Base-by-base conservation (phyloP, 805 yeast genomes). In the Blastobotrys peoriensis region DNA sequence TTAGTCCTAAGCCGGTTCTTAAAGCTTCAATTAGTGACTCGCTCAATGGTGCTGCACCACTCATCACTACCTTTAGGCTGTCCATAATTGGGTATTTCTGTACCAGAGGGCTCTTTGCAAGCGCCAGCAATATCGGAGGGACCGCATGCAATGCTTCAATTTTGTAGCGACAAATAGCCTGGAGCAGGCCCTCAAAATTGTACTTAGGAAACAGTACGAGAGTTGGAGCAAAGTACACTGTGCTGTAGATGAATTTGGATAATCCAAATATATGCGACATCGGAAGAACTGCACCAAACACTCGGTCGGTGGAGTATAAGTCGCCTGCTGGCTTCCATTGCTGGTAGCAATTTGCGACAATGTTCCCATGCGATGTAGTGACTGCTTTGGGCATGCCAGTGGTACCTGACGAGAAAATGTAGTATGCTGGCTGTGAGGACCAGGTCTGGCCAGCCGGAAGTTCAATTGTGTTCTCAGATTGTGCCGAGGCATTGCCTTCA, bases 341-440 rank as follows among this genome's bases (percentile, higher is more conserved):
- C 44, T 53, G 57, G 20, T 51, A 38, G 2, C 61, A 54, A 44
- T 69, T 69, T 21, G 71, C 58, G 9, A 65, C 65, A 15, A 76
- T 70, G 51, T 79, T 80, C 38, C 59, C 60, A 52, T 84, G 91
- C 21, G 78, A 72, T 49, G 82, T 67, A 21, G 79, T 76, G 20
- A 82, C 94, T 53, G 91, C 93, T 67, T 85, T 85, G 48, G 93
- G 88, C 27, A 78, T 73, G 41, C 91, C 91, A 4, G 63, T 53
- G 8, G 69, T 63, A 3, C 65, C 64, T 2, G 58, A 53, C 4
- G 63, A 61, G 45, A 61, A 59, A 52, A 61, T 55, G 49, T 55
- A 56, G 44, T 59, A 58, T 1, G 62, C 63, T 15, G 43, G 49
- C 21, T 52, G 48, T 9, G 33, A 6, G 36, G 33, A 10, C 25